Conservation (phyloP, 1,284 basidiomycete species). For the Boletus semigastroideus region DNA sequence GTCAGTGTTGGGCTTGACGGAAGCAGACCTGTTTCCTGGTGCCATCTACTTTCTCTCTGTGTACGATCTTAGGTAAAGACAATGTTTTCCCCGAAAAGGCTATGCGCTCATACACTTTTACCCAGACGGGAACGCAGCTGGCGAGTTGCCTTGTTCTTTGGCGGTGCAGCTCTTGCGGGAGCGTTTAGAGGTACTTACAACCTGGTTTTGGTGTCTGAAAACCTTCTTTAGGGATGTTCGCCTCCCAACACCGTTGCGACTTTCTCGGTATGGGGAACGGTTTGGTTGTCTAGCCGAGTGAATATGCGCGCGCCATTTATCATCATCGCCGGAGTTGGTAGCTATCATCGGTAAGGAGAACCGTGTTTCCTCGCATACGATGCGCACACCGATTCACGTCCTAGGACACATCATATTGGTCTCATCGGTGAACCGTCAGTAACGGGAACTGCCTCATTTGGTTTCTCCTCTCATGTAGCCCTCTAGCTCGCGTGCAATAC, state of each 20-base stretch:
- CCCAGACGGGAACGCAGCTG: conserved; percentile 52
- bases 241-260: conserved; percentile 57
- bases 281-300: conserved; percentile 49
- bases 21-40: conserved; percentile 63
- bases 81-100: not conserved
- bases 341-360: conserved; percentile 51
- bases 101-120: not conserved
- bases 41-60: conserved; percentile 60
- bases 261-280: conserved; percentile 47
- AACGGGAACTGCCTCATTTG: not conserved
- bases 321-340: conserved; percentile 48
- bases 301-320: conserved; percentile 59
- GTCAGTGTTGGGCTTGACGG: conserved; percentile 51
- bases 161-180: conserved; percentile 56
- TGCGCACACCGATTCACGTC: not conserved
- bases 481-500: conserved; percentile 55
- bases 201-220: not conserved
- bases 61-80: conserved; percentile 50
- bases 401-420: conserved; percentile 64
- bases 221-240: conserved; percentile 46
- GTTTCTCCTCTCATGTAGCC: conserved; percentile 5
- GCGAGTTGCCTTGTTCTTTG: conserved; percentile 62
- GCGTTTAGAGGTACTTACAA: conserved; percentile 49
- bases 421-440: conserved; percentile 47
- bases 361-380: not conserved